phyloP scores from a whole-genome alignment of 108 stramenopile genomes.

The Craspedostauros australis region DNA sequence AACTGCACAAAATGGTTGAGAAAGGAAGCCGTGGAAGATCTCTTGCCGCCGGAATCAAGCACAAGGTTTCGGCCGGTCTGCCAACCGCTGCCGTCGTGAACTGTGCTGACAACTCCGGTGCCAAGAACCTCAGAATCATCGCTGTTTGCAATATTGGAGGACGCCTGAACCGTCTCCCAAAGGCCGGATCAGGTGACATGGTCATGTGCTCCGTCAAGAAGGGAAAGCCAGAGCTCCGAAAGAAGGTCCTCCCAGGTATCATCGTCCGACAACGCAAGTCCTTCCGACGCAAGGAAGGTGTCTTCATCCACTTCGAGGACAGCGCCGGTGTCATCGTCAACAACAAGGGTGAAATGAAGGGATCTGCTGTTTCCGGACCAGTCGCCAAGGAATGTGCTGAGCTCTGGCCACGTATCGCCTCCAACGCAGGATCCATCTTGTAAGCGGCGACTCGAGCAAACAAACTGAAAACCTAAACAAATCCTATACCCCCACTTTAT shows the following conservation, averaged over 20 bases:
- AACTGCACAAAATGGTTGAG: conserved; percentile 40
- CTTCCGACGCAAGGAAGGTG: conserved; percentile 99
- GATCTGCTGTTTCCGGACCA: conserved; percentile 97
- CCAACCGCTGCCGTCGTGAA: conserved; percentile 98
- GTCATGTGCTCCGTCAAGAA: conserved; percentile 99
- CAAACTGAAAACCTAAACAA: no score
- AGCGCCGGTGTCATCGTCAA: conserved; percentile 99
- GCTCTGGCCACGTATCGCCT: conserved; percentile 99
- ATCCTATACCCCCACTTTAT: no score
- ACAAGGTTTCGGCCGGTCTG: conserved; percentile 97
- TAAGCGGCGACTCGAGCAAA: no score
- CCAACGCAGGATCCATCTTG: conserved; percentile 96
- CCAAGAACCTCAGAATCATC: conserved; percentile 98
- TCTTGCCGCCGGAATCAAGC: conserved; percentile 95
- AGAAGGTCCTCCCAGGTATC: conserved; percentile 98
- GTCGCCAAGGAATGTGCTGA: conserved; percentile 99
- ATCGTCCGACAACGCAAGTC: conserved; percentile 99
- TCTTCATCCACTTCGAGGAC: conserved; percentile 99
- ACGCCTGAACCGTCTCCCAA: conserved; percentile 96
- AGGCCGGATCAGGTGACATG: conserved; percentile 96
- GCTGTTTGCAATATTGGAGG: conserved; percentile 98
- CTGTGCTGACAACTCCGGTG: conserved; percentile 99
- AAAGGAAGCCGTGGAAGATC: conserved; percentile 82
- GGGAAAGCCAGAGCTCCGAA: conserved; percentile 99
- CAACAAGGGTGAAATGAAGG: conserved; percentile 99